Base-by-base conservation (phyloP, 1,284 basidiomycete genomes). In the Golubevia pallescens region DNA sequence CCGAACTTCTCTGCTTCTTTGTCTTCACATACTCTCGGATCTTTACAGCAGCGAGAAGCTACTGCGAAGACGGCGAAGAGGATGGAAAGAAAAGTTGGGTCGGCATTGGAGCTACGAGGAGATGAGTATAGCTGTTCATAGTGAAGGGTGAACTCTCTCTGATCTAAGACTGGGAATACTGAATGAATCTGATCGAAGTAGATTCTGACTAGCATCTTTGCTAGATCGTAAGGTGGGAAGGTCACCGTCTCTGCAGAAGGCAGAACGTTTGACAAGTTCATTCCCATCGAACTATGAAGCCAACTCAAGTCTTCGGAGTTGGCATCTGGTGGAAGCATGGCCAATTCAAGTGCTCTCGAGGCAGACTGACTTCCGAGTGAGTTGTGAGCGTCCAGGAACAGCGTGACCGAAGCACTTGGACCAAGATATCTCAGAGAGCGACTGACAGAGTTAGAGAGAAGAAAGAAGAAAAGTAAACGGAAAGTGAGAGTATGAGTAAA, bases 1-100 rank as follows among this genome's bases (percentile, higher is more conserved):
- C 58, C 58, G 38, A 48, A 38, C 19, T 59, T 59, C 21, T 21
- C 58, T 8, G 58, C 58, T 34, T 56, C 54, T 10, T 21, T 28
- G 20, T 24, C 60, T 48, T 51, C 28, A 48, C 61, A 62, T 2
- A 62, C 61, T 7, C 61, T 28, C 2, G 52, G 53, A 23, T 62
- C 61, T 23, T 62, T 34, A 20, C 24, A 10, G 3, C 42, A 38
- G 2, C 61, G 42, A 2, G 52, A 57, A 13, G 57, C 62, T 51
- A 62, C 64, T 0, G 67, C 67, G 10, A 66, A 57, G 3, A 62
- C 60, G 1, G 63, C 60, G 24, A 66, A 66, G 4, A 69, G 34
- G 13, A 42, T 52, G 34, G 63, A 58, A 1, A 66, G 62, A 10
- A 61, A 58, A 2, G 24, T 14, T 14, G 61, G 32, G 21, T 65